phyloP scores from a whole-genome alignment of 108 stramenopile species.

The Nitzschia sp. region DNA sequence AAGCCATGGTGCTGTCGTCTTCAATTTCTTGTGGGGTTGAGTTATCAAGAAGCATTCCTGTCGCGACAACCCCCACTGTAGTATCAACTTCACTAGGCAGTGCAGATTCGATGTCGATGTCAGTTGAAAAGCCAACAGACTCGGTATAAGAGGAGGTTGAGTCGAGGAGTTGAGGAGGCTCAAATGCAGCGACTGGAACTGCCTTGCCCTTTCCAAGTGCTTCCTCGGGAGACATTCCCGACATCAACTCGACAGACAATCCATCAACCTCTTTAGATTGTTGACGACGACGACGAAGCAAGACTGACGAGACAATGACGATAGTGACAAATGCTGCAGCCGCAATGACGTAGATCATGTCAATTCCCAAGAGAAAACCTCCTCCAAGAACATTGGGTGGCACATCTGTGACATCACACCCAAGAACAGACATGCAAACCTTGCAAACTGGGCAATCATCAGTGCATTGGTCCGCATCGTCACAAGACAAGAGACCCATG shows the following conservation, averaged over 20 bases:
- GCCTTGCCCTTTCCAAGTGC: background rate
- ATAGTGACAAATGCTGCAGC: constrained; percentile 3
- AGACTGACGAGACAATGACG: background rate
- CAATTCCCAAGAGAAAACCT: background rate
- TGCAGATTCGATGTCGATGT: too few species aligned
- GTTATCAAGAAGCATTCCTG: too few species aligned
- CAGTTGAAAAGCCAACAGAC: too few species aligned
- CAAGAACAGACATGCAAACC: constrained; percentile 51
- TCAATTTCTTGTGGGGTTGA: too few species aligned
- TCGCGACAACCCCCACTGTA: too few species aligned
- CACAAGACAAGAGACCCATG: constrained; percentile 43
- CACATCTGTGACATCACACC: constrained; percentile 32
- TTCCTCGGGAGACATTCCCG: background rate
- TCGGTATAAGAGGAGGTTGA: too few species aligned
- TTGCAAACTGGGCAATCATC: constrained; percentile 49
- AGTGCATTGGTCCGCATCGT: constrained; percentile 43
- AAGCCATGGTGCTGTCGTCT: too few species aligned
- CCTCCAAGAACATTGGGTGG: background rate
- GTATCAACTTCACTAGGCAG: too few species aligned
- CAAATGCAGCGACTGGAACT: background rate
- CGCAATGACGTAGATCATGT: constrained; percentile 1
- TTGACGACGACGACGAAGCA: background rate
- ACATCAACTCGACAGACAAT: constrained; percentile 2
- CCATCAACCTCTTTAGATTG: background rate
- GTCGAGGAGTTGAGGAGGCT: background rate